A percentile compares a stretch with the other conserved stretches of the same genome.
Evolutionary conservation across 805 yeast genomes (phyloP).

Genomic region (Pichia cabralensis): DNA sequence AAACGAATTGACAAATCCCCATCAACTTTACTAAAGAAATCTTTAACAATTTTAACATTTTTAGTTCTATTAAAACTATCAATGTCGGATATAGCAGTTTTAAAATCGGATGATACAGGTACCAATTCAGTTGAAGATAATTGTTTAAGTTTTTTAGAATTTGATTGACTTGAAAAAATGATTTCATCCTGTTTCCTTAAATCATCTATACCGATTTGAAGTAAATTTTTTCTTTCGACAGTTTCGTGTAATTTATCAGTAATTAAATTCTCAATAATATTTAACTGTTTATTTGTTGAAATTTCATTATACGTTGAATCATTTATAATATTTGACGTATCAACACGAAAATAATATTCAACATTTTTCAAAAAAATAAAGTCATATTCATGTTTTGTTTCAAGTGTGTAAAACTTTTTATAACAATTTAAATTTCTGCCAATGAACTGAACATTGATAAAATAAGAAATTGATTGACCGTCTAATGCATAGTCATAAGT

Average conservation of each 20-base stretch:
- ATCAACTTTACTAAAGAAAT: conserved; percentile 11
- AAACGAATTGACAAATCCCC: conserved; percentile 6
- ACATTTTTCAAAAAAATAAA: conserved; percentile 16
- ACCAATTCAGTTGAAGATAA: background rate
- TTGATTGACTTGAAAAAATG: conserved; percentile 7
- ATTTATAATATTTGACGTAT: conserved; percentile 4
- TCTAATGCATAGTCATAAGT: conserved; percentile 35
- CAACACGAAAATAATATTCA: conserved; percentile 16
- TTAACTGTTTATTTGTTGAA: conserved; percentile 10
- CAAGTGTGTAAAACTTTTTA: conserved; percentile 14
- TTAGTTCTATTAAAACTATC: conserved; percentile 1
- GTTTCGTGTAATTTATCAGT: conserved; percentile 8
- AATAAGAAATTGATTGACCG: conserved; percentile 36
- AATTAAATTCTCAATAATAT: conserved; percentile 9
- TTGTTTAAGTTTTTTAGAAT: conserved; percentile 1
- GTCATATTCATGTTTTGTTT: conserved; percentile 16
- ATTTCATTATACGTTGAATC: background rate
- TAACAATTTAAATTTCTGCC: conserved; percentile 30
- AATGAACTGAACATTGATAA: conserved; percentile 45
- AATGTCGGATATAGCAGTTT: background rate
- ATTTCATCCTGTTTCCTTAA: conserved; percentile 10
- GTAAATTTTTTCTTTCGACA: conserved; percentile 9
- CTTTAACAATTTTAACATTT: conserved; percentile 6
- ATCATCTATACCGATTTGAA: conserved; percentile 3
- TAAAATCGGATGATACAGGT: conserved; percentile 4